Conservation (phyloP, 805 yeast genomes). For the Candida orba region DNA sequence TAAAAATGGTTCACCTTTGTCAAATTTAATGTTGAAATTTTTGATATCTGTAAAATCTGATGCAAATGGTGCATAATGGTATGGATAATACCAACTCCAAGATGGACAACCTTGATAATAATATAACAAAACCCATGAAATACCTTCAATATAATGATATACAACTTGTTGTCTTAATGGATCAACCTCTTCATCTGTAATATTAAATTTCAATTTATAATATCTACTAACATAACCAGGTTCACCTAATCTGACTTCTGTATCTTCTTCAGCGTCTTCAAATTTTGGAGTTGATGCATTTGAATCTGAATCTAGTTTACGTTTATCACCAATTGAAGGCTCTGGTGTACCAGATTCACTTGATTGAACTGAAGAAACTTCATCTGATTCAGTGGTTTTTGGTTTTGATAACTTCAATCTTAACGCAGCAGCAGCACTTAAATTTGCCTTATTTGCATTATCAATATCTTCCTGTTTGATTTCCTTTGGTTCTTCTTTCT, state of each 20-base stretch:
- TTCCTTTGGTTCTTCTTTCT: conserved; percentile 17
- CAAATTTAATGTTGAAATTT: conserved; percentile 50
- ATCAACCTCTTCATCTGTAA: conserved; percentile 45
- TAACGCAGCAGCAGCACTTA: conserved; percentile 41
- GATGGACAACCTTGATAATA: conserved; percentile 98
- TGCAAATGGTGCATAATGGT: conserved; percentile 97
- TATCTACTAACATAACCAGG: conserved; percentile 84
- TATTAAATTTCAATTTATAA: conserved; percentile 66
- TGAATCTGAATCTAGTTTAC: conserved; percentile 9
- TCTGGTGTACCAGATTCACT: background rate
- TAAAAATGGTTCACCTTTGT: conserved; percentile 68
- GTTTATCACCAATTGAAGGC: conserved; percentile 16
- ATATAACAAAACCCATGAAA: conserved; percentile 91
- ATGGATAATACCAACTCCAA: conserved; percentile 97
- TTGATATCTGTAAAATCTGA: conserved; percentile 60
- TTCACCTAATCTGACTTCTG: conserved; percentile 61
- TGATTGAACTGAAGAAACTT: background rate
- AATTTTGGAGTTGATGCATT: conserved; percentile 2
- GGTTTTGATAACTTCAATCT: conserved; percentile 15
- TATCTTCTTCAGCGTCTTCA: conserved; percentile 14
- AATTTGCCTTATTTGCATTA: conserved; percentile 30
- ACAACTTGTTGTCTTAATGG: conserved; percentile 54
- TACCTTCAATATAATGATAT: conserved; percentile 79
- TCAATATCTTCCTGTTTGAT: conserved; percentile 20
- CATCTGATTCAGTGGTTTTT: conserved; percentile 25